Conservation (phyloP, 179 eudicot species). For the Carnegiea gigantea region DNA sequence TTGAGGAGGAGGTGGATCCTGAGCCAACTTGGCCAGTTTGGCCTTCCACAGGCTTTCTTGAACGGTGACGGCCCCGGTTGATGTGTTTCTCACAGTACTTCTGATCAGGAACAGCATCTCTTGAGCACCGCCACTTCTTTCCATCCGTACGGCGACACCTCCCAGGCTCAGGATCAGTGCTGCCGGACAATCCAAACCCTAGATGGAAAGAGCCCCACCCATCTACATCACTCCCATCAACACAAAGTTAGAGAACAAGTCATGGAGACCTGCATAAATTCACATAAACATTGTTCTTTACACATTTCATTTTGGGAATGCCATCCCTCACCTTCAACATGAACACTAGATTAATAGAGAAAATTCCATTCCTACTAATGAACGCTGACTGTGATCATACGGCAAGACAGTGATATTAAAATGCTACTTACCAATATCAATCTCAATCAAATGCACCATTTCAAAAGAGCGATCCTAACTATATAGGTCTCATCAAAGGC, state of each 20-base stretch:
- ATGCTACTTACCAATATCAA: not conserved
- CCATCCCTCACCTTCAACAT: not conserved
- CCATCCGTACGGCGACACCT: slow-evolving; percentile 94
- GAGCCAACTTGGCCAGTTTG: slow-evolving; percentile 73
- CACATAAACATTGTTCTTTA: not conserved
- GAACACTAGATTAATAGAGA: not conserved
- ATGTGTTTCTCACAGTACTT: slow-evolving; percentile 94
- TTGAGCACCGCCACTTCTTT: slow-evolving; percentile 97
- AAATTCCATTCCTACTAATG: not conserved
- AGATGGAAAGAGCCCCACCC: slow-evolving; percentile 80
- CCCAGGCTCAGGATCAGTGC: slow-evolving; percentile 87
- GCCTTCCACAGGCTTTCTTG: slow-evolving; percentile 99
- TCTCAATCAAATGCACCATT: not conserved
- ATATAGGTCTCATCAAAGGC: not conserved
- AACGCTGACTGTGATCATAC: not conserved
- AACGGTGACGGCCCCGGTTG: slow-evolving; percentile 98
- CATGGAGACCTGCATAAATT: not conserved
- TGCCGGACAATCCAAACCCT: slow-evolving; percentile 46
- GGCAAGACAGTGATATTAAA: not conserved
- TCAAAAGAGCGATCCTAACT: not conserved
- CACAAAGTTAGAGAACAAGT: not conserved
- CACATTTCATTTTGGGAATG: not conserved
- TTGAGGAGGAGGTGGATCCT: slow-evolving; percentile 40
- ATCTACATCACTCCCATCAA: slow-evolving; percentile 28
- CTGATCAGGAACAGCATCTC: slow-evolving; percentile 82